phyloP scores from a whole-genome alignment of 495 filamentous ascomycete genomes.

The Tuber melanosporum region DNA sequence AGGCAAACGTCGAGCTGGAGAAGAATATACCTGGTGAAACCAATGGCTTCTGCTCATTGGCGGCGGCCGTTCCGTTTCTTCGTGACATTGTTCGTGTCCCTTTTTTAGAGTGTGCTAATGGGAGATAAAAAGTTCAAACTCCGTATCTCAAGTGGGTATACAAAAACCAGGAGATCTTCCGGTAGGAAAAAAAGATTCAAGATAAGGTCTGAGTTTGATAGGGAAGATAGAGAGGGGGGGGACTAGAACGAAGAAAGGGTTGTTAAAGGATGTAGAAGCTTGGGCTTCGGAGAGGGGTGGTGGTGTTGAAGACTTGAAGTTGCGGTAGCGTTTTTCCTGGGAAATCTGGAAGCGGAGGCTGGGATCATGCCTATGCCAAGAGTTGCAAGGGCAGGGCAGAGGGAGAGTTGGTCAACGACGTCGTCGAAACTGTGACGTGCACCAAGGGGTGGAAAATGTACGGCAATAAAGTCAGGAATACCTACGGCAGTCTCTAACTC shows the following conservation, averaged over 20 bases:
- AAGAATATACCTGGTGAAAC: background rate
- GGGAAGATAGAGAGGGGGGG: background rate
- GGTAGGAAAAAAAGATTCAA: background rate
- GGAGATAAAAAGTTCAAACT: background rate
- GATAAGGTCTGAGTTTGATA: background rate
- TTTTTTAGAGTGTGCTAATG: background rate
- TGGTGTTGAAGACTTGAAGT: background rate
- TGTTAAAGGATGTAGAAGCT: background rate
- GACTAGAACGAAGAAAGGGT: background rate
- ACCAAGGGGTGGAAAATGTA: background rate
- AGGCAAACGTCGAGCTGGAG: background rate
- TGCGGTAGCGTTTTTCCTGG: background rate
- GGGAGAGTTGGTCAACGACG: background rate
- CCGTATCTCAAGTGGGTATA: background rate
- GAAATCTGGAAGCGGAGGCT: background rate
- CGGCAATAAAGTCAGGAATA: background rate
- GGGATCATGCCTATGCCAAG: conserved; percentile 2
- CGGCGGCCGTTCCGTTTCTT: conserved; percentile 25
- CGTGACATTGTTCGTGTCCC: conserved; percentile 26
- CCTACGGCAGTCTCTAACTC: background rate
- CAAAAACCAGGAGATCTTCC: background rate
- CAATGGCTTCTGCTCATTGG: conserved; percentile 9
- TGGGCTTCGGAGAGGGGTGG: background rate
- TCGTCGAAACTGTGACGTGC: background rate
- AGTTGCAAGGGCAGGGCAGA: background rate